Evolutionary conservation across 2,329 filamentous ascomycete species (phyloP).

Genomic region (Pseudopyricularia javanii): DNA sequence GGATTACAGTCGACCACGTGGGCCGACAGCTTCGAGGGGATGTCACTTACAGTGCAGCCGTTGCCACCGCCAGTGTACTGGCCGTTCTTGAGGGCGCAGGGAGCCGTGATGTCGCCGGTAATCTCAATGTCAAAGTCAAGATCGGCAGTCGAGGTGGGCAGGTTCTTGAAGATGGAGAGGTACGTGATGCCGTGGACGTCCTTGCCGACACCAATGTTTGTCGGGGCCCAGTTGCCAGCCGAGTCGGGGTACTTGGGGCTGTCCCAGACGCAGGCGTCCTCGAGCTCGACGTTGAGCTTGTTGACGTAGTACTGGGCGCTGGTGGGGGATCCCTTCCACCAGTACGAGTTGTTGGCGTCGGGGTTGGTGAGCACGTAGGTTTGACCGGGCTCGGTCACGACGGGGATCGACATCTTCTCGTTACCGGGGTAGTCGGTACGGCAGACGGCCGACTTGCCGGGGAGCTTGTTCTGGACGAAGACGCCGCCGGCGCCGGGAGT

Average conservation of each 20-base stretch:
- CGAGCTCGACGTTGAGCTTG: slow-evolving; percentile 53
- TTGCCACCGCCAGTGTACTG: slow-evolving; percentile 43
- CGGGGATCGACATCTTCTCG: slow-evolving; percentile 75
- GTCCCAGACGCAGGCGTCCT: slow-evolving; percentile 67
- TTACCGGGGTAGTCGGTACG: slow-evolving; percentile 93
- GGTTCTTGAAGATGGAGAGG: slow-evolving; percentile 76
- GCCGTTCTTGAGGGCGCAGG: slow-evolving; percentile 56
- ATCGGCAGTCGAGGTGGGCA: slow-evolving; percentile 54
- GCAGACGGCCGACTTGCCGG: slow-evolving; percentile 60
- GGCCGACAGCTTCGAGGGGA: background rate
- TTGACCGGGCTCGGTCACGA: slow-evolving; percentile 47
- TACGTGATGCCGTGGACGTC: slow-evolving; percentile 53
- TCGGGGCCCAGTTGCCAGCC: slow-evolving; percentile 75
- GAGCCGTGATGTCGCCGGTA: slow-evolving; percentile 43
- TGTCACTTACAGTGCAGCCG: slow-evolving; percentile 69
- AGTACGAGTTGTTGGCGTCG: slow-evolving; percentile 59
- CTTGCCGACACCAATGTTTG: slow-evolving; percentile 74
- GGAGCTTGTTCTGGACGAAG: slow-evolving; percentile 62
- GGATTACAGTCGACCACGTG: too few relatives aligned
- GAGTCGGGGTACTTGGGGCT: slow-evolving; percentile 33
- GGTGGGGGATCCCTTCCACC: slow-evolving; percentile 61
- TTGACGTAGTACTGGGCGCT: slow-evolving; percentile 97
- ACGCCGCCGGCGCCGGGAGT: slow-evolving; percentile 59
- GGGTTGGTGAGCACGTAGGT: slow-evolving; percentile 63
- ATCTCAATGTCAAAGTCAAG: slow-evolving; percentile 76